Evolutionary conservation across 2,329 filamentous ascomycete species (phyloP), one percentile per base, ranked within the genome.

Genomic region (Sphaceloma murrayae): DNA sequence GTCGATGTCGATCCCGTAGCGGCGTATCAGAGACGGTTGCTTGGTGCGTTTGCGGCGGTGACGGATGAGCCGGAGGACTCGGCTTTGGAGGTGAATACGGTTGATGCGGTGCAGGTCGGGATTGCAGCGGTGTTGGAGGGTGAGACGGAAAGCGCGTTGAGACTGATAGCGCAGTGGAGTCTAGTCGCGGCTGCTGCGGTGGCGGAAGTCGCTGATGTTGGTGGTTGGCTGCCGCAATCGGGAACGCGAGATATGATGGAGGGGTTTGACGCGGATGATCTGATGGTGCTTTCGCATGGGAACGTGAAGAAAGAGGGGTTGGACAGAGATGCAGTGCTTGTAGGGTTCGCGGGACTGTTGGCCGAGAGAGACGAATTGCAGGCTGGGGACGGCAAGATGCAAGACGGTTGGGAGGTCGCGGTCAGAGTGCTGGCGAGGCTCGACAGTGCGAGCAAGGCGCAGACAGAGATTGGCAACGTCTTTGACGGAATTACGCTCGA

Each of bases 341-440:
- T 80, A 5, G 67, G 77, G 36, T 96, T 94, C 60, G 83, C 89
- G 0, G 72, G 79, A 17, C 60, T 89, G 14, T 70, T 81, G 2
- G 57, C 65, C 4, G 46, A 53, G 10, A 66, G 73, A 44, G 66
- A 70, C 16, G 58, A 78, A 34, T 45, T 61, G 27, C 48, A 46
- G 6, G 56, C 52, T 47, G 43, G 46, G 17, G 55, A 63, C 46
- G 57, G 55, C 1, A 59, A 58, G 30, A 53, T 50, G 14, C 54
- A 54, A 5, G 39, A 88, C 53, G 88, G 89, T 6, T 96, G 89
- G 89, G 86, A 95, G 64, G 66, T 95, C 57, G 83, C 87, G 0
- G 78, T 95, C 32, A 78, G 86, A 48, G 75, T 94, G 8, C 70
- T 95, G 34, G 84, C 83, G 7, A 78, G 89, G 44, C 74, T 96